Percentiles rank a stretch among this genome's conserved stretches.
Evolutionary conservation across 106 monocot species (phyloP).

Genomic region (Apostasia ramifera): DNA sequence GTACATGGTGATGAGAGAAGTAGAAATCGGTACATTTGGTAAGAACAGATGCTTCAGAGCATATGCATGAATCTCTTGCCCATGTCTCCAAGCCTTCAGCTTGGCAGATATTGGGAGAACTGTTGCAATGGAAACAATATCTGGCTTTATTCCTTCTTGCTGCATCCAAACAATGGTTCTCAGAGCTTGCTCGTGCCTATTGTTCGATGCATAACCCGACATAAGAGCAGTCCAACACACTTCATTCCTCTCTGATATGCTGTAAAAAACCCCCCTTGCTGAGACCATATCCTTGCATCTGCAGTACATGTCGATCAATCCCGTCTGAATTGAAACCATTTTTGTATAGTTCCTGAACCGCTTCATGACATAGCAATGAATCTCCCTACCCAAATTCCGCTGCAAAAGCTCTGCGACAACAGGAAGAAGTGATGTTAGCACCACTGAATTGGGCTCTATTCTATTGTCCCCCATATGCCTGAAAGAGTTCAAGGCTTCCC

Average conservation of each 20-base stretch:
- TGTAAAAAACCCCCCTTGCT: conserved; percentile 72
- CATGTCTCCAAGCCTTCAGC: conserved; percentile 54
- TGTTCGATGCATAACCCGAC: conserved; percentile 83
- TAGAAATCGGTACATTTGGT: conserved; percentile 66
- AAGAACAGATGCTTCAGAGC: conserved; percentile 57
- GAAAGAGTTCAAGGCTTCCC: conserved; percentile 73
- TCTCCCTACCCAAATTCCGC: conserved; percentile 54
- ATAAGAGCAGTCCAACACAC: conserved; percentile 86
- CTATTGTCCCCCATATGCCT: conserved; percentile 51
- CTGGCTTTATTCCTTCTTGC: conserved; percentile 74
- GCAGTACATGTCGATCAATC: conserved; percentile 86
- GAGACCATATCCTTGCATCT: conserved; percentile 80
- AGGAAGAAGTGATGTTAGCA: conserved; percentile 54
- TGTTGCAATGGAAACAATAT: conserved; percentile 65
- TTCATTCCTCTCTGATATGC: conserved; percentile 44
- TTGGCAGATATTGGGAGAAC: conserved; percentile 53
- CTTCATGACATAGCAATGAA: conserved; percentile 65
- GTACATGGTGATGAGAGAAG: conserved; percentile 73
- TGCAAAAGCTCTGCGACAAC: conserved; percentile 51
- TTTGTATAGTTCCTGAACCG: conserved; percentile 31
- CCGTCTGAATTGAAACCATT: conserved; percentile 44
- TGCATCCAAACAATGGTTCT: conserved; percentile 88
- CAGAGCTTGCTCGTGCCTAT: conserved; percentile 65
- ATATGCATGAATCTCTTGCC: conserved; percentile 76
- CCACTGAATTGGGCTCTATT: conserved; percentile 65